A percentile compares a stretch with the other conserved stretches of the same genome.
Conservation (phyloP, 2,329 filamentous ascomycete genomes). For the Alternaria sp. region DNA sequence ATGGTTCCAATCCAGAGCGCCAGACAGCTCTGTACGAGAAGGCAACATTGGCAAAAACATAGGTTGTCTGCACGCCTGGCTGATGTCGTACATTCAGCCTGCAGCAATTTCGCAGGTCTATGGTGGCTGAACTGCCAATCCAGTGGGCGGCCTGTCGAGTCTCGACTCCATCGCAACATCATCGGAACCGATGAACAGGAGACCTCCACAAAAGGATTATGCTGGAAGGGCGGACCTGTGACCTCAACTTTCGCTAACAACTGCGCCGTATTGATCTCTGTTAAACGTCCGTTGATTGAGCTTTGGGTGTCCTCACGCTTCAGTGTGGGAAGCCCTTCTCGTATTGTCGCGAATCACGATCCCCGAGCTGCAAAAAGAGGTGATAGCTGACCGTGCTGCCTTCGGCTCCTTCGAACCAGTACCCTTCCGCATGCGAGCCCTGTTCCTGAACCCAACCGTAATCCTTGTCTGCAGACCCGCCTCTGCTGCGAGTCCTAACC, state of each 20-base stretch:
- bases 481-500: constrained; percentile 33
- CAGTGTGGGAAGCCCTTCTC: constrained; percentile 19
- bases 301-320: constrained; percentile 10
- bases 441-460: constrained; percentile 40
- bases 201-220: constrained; percentile 5
- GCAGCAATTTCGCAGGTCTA: constrained; percentile 9
- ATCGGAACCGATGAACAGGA: constrained; percentile 7
- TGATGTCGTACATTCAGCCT: constrained; percentile 1
- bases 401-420: constrained; percentile 34
- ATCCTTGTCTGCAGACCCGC: constrained; percentile 32
- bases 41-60: constrained; percentile 3
- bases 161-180: constrained; percentile 12
- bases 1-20: neutral
- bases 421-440: constrained; percentile 23
- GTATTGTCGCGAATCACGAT: constrained; percentile 29
- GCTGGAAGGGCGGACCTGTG: constrained; percentile 9
- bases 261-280: constrained; percentile 13
- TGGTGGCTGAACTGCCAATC: constrained; percentile 12
- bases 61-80: neutral
- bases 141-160: constrained; percentile 8
- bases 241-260: constrained; percentile 7
- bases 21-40: constrained; percentile 5
- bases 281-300: constrained; percentile 11
- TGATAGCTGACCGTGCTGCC: constrained; percentile 14
- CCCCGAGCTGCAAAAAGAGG: constrained; percentile 17